Conservation (phyloP, 176 grass and related monocot genomes). For the Oryza rufipogon region DNA sequence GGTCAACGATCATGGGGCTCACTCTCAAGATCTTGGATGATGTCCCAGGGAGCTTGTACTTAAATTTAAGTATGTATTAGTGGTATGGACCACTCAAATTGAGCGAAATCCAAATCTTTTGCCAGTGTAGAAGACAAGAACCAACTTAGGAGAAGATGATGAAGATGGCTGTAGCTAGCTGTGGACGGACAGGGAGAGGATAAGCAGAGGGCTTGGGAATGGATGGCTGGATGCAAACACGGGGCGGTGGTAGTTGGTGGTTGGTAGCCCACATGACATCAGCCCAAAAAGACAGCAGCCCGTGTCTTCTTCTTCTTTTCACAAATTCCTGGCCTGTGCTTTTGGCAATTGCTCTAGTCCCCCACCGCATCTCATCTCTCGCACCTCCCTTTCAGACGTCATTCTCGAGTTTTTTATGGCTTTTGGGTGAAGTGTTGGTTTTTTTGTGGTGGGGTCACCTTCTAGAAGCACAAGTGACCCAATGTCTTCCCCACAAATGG, state of each 20-base stretch:
- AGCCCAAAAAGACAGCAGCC: conserved; percentile 37
- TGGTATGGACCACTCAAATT: conserved; percentile 26
- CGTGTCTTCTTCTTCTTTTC: conserved; percentile 2
- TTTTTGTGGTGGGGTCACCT: conserved; percentile 33
- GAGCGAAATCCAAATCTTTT: conserved; percentile 44
- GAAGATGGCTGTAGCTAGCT: conserved; percentile 5
- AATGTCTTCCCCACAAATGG: conserved; percentile 41
- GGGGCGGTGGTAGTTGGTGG: conserved; percentile 61
- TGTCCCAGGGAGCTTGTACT: background rate
- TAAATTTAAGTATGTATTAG: conserved; percentile 5
- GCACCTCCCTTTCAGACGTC: conserved; percentile 47
- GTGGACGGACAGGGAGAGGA: conserved; percentile 37
- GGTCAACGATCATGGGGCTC: background rate
- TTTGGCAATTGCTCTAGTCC: conserved; percentile 21
- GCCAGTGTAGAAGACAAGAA: conserved; percentile 5
- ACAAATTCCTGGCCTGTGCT: conserved; percentile 33
- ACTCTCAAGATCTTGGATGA: background rate
- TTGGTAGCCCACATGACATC: conserved; percentile 64
- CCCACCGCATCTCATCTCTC: conserved; percentile 13
- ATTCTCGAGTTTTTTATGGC: conserved; percentile 34
- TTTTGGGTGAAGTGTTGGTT: conserved; percentile 24
- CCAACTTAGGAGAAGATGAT: conserved; percentile 29
- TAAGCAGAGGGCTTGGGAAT: background rate
- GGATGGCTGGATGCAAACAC: background rate
- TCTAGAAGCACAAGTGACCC: conserved; percentile 58